phyloP scores from a whole-genome alignment of 2,329 filamentous ascomycete species.

The Zymoseptoria pseudotritici region DNA sequence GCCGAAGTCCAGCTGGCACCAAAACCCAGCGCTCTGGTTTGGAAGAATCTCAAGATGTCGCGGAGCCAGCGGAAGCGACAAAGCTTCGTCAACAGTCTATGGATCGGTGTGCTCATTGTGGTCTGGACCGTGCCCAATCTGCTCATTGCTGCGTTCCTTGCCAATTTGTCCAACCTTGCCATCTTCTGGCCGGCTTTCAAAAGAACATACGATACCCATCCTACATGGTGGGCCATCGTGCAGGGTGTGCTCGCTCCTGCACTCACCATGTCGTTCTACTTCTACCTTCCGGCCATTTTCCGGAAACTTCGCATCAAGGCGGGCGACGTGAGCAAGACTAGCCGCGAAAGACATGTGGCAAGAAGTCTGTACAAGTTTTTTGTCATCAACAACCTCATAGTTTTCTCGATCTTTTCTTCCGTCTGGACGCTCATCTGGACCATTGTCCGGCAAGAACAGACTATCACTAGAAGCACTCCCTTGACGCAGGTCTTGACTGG shows the following conservation, averaged over 20 bases:
- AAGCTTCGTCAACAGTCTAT: slow-evolving; percentile 71
- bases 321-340: slow-evolving; percentile 86
- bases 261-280: slow-evolving; percentile 77
- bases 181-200: slow-evolving; percentile 72
- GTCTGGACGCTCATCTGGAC: slow-evolving; percentile 65
- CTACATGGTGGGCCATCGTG: slow-evolving; percentile 70
- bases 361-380: slow-evolving; percentile 92
- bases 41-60: slow-evolving; percentile 79
- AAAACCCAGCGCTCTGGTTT: slow-evolving; percentile 85
- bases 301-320: slow-evolving; percentile 74
- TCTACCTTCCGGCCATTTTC: slow-evolving; percentile 84
- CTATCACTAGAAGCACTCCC: slow-evolving; percentile 55
- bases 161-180: slow-evolving; percentile 75
- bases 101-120: slow-evolving; percentile 72
- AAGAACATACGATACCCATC: slow-evolving; percentile 53
- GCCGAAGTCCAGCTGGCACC: slow-evolving; percentile 73
- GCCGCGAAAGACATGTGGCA: slow-evolving; percentile 83
- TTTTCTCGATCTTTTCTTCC: slow-evolving; percentile 87
- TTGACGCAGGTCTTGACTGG: slow-evolving; percentile 60
- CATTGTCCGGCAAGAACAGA: slow-evolving; percentile 47
- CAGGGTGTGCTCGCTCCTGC: slow-evolving; percentile 89
- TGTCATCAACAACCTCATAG: slow-evolving; percentile 90
- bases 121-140: slow-evolving; percentile 90
- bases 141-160: slow-evolving; percentile 86
- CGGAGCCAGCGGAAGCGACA: slow-evolving; percentile 63